Evolutionary conservation across 2,329 filamentous ascomycete genomes (phyloP).

Genomic region (Massarina eburnea): DNA sequence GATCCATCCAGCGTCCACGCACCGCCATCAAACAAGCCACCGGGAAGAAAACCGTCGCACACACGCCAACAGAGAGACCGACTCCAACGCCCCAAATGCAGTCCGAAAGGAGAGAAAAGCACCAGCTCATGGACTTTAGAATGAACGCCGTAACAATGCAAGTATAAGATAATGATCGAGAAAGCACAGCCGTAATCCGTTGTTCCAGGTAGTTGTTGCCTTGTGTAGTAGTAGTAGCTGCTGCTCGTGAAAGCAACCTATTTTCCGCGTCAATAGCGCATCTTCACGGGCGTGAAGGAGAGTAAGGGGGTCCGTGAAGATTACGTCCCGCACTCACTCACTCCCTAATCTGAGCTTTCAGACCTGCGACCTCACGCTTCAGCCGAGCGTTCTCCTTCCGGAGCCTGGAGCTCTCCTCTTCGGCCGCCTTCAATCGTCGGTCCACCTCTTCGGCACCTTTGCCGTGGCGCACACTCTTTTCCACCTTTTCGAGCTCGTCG

Average conservation of each 20-base stretch:
- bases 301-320: neutral
- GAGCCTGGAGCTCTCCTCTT: slow-evolving; percentile 74
- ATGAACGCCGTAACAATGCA: slow-evolving; percentile 19
- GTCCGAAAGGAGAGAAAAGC: slow-evolving; percentile 1
- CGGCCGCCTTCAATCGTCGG: slow-evolving; percentile 67
- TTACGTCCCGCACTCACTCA: slow-evolving; percentile 22
- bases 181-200: neutral
- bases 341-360: slow-evolving; percentile 53
- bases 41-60: slow-evolving; percentile 11
- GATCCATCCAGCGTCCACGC: neutral
- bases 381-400: slow-evolving; percentile 85
- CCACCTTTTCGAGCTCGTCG: slow-evolving; percentile 82
- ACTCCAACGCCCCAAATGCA: slow-evolving; percentile 10
- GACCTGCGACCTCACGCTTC: slow-evolving; percentile 77
- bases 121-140: slow-evolving; percentile 1
- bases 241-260: neutral
- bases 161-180: slow-evolving; percentile 3
- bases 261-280: slow-evolving; percentile 1
- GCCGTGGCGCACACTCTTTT: slow-evolving; percentile 67
- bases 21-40: neutral
- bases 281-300: neutral
- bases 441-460: slow-evolving; percentile 80
- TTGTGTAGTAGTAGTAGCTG: too few relatives aligned
- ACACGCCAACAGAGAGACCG: slow-evolving; percentile 7
- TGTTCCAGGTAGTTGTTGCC: neutral